phyloP scores from a whole-genome alignment of 345 rosid species.

The Cardamine occulta region DNA sequence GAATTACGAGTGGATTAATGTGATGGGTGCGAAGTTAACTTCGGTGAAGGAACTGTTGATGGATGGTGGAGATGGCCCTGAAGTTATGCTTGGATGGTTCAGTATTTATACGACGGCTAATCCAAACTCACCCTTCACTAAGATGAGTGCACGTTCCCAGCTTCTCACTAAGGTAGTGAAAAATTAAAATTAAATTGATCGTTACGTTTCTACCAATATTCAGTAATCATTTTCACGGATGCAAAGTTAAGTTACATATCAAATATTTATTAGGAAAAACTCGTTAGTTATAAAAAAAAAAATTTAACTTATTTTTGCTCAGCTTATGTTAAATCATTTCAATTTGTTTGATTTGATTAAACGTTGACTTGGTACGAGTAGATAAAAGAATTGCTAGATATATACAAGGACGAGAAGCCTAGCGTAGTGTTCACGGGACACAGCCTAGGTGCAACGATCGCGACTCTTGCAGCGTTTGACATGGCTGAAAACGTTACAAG shows the following conservation, averaged over 20 bases:
- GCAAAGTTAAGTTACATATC: too few relatives aligned
- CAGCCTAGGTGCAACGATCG: conserved; percentile 76
- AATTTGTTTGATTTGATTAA: background rate
- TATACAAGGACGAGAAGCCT: conserved; percentile 58
- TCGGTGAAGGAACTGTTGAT: conserved; percentile 45
- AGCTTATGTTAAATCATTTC: background rate
- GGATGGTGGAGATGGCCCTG: conserved; percentile 47
- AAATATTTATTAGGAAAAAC: too few relatives aligned
- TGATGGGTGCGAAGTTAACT: conserved; percentile 62
- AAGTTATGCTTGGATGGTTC: conserved; percentile 85
- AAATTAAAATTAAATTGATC: background rate
- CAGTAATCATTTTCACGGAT: too few relatives aligned
- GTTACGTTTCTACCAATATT: too few relatives aligned
- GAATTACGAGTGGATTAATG: conserved; percentile 75
- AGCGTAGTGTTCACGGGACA: conserved; percentile 73
- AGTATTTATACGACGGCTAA: conserved; percentile 68
- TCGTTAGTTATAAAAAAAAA: too few relatives aligned
- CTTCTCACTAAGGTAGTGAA: conserved; percentile 46
- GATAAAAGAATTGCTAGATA: conserved; percentile 55
- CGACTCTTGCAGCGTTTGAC: conserved; percentile 67
- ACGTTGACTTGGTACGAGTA: conserved; percentile 8
- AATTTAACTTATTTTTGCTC: background rate
- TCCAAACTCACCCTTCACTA: conserved; percentile 63
- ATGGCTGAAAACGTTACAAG: conserved; percentile 60
- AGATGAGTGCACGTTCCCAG: conserved; percentile 61